These are phyloP conservation scores for Heliamphora pulchella DNA, from an alignment of 179 eudicot genomes.

Conservation along the genomic window DNA sequence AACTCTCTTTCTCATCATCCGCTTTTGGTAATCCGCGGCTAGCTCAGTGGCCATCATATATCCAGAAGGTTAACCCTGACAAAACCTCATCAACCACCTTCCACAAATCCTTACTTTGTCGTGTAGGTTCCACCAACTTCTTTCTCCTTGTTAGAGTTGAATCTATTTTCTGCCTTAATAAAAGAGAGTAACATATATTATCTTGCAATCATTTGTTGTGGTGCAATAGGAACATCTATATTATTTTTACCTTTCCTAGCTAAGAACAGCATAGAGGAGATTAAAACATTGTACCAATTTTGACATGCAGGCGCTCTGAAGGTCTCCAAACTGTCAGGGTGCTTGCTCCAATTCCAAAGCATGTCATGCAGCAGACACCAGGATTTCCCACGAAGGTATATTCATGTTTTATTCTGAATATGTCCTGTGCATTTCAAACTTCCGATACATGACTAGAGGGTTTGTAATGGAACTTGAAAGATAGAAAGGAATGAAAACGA, in stretches of 20 bases:
- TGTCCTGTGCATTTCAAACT: background rate
- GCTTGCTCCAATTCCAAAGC: conserved; percentile 83
- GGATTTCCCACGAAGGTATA: conserved; percentile 94
- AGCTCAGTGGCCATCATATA: too few relatives aligned
- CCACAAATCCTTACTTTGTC: conserved; percentile 10
- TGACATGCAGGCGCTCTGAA: conserved; percentile 73
- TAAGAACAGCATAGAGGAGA: background rate
- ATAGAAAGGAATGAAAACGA: background rate
- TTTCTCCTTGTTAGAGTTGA: background rate
- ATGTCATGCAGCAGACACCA: conserved; percentile 57
- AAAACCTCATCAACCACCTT: background rate
- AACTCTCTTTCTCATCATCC: too few relatives aligned
- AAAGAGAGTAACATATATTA: conserved; percentile 3
- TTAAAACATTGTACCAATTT: conserved; percentile 7
- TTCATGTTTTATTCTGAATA: background rate
- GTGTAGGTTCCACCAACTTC: background rate
- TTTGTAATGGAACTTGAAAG: background rate
- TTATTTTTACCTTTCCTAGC: background rate
- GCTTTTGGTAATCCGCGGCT: too few relatives aligned
- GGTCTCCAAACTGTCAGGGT: conserved; percentile 75
- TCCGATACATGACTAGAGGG: background rate
- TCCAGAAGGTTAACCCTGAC: too few relatives aligned
- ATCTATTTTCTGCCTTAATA: background rate
- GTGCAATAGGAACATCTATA: background rate
- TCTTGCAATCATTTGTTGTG: background rate